Conservation (phyloP, 139 green algal species). For the Asterochloris erici region DNA sequence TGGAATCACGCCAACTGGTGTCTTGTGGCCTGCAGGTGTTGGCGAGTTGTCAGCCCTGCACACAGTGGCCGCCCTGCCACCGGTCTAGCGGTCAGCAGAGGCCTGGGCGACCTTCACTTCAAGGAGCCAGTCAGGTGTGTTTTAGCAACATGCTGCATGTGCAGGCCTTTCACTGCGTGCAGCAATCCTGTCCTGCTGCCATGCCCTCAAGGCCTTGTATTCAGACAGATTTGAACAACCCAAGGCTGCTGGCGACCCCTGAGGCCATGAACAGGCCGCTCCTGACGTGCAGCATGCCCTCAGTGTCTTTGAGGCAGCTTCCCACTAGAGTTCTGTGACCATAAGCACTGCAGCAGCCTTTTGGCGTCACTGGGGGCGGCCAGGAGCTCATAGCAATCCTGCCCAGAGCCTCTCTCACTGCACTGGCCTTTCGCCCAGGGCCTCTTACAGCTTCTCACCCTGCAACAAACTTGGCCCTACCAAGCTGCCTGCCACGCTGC, state of each 20-base stretch:
- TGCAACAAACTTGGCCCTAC: too few relatives aligned
- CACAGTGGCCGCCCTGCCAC: constrained; percentile 45
- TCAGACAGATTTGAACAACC: background rate
- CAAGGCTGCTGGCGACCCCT: background rate
- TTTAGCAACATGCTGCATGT: background rate
- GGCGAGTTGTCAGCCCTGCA: constrained; percentile 71
- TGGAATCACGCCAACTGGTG: too few relatives aligned
- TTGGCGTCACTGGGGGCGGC: too few relatives aligned
- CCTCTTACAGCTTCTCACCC: too few relatives aligned
- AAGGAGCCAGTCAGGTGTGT: constrained; percentile 58
- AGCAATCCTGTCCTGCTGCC: background rate
- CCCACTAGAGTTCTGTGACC: background rate
- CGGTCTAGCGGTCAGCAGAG: constrained; percentile 62
- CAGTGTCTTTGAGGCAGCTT: background rate
- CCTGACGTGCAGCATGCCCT: background rate
- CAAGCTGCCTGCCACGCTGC: too few relatives aligned
- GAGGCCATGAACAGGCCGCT: background rate
- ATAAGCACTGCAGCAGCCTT: too few relatives aligned
- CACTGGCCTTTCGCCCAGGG: too few relatives aligned
- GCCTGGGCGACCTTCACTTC: constrained; percentile 68
- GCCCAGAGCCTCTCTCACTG: too few relatives aligned
- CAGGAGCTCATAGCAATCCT: too few relatives aligned
- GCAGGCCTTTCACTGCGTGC: background rate
- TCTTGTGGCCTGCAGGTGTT: constrained; percentile 24
- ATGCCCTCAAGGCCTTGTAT: background rate